phyloP scores from a whole-genome alignment of 257 asterid genomes.

The Capsicum rhomboideum region DNA sequence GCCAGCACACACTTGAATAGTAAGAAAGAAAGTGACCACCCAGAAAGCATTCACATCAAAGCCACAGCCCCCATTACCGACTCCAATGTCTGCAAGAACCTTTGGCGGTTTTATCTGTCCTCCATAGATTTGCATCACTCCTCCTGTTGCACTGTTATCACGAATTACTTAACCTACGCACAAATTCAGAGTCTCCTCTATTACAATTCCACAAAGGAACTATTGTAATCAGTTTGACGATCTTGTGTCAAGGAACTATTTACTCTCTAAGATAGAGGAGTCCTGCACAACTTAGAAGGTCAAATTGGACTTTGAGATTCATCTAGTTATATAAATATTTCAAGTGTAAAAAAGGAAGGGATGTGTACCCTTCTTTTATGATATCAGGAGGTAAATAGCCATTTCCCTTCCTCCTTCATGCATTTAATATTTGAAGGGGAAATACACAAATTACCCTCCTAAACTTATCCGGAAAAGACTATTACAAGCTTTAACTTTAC shows the following conservation, averaged over 20 bases:
- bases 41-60: conserved; percentile 15
- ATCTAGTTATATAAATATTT: background rate
- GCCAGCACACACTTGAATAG: background rate
- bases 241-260: background rate
- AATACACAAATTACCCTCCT: background rate
- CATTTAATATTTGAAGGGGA: background rate
- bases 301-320: background rate
- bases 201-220: background rate
- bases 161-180: conserved; percentile 58
- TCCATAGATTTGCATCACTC: conserved; percentile 43
- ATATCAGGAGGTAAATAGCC: background rate
- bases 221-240: background rate
- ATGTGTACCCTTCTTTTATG: background rate
- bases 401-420: background rate
- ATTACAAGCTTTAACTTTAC: background rate
- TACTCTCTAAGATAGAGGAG: background rate
- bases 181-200: background rate
- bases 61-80: conserved; percentile 54
- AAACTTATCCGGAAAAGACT: background rate
- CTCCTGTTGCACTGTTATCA: conserved; percentile 34
- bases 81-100: conserved; percentile 68
- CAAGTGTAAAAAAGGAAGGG: background rate
- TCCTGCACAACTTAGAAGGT: background rate
- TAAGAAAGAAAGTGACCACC: conserved; percentile 17
- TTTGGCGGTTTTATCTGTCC: conserved; percentile 67